Conservation (phyloP, 176 grass and related monocot genomes). For the Eragrostis curvula region DNA sequence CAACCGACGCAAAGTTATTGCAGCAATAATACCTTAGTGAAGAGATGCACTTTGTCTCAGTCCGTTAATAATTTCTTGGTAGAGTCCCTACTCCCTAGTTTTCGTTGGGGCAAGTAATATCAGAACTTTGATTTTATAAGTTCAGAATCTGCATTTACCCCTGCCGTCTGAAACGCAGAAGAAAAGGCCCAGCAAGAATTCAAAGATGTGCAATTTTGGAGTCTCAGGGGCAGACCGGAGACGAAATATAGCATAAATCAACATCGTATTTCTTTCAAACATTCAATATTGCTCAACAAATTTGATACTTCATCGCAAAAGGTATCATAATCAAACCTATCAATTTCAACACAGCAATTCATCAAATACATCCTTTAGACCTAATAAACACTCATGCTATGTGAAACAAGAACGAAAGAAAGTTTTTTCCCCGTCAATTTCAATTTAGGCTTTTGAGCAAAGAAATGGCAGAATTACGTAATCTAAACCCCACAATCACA, state of each 20-base stretch:
- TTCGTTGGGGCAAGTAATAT: neutral
- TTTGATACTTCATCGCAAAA: constrained; percentile 4
- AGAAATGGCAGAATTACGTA: neutral
- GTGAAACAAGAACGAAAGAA: neutral
- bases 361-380: constrained; percentile 26
- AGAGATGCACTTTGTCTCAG: too few species aligned
- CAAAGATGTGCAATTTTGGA: neutral
- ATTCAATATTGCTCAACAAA: constrained; percentile 3
- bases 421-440: neutral
- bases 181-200: neutral
- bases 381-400: neutral
- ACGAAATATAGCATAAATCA: neutral
- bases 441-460: neutral
- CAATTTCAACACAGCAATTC: constrained; percentile 1
- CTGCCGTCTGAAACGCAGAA: neutral
- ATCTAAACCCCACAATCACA: neutral
- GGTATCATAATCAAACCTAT: neutral
- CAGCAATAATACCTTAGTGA: too few species aligned
- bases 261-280: neutral
- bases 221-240: neutral
- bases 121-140: neutral
- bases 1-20: too few species aligned
- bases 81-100: neutral
- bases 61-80: neutral
- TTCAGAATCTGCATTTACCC: neutral